These are phyloP conservation scores for Pilasporangium apinafurcum DNA, from an alignment of 352 stramenopile genomes.

Conservation along the genomic window DNA sequence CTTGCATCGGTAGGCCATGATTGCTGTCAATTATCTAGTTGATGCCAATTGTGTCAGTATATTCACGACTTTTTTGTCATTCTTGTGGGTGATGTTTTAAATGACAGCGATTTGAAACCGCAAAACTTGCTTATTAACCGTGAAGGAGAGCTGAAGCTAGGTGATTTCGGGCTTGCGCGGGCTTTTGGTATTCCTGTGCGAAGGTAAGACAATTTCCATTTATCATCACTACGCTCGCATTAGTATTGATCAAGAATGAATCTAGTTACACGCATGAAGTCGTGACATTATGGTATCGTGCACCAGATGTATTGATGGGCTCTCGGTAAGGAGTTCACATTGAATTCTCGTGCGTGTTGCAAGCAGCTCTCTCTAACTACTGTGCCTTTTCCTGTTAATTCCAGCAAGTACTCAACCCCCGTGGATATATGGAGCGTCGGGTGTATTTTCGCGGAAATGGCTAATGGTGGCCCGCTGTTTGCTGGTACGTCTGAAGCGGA, in stretches of 20 bases:
- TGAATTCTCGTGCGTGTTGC: constrained; percentile 5
- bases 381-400: not conserved
- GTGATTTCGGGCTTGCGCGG: constrained; percentile 99
- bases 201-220: too few species aligned
- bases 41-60: too few species aligned
- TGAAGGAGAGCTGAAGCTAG: constrained; percentile 98
- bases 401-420: constrained; percentile 96
- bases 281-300: constrained; percentile 99
- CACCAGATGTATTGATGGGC: constrained; percentile 98
- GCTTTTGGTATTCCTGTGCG: constrained; percentile 99
- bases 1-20: constrained; percentile 66
- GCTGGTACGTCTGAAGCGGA: constrained; percentile 95
- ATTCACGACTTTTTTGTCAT: not conserved
- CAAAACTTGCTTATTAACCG: constrained; percentile 98
- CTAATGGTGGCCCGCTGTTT: constrained; percentile 91
- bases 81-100: not conserved
- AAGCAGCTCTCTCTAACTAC: too few species aligned
- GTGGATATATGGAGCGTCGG: constrained; percentile 99
- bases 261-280: constrained; percentile 98
- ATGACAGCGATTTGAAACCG: constrained; percentile 96
- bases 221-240: too few species aligned
- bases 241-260: not conserved
- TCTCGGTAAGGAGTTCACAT: constrained; percentile 82
- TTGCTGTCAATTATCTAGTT: not conserved
- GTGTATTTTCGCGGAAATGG: constrained; percentile 98